Base-by-base conservation (phyloP, 805 yeast genomes). In the Phaffomyces thermotolerans region DNA sequence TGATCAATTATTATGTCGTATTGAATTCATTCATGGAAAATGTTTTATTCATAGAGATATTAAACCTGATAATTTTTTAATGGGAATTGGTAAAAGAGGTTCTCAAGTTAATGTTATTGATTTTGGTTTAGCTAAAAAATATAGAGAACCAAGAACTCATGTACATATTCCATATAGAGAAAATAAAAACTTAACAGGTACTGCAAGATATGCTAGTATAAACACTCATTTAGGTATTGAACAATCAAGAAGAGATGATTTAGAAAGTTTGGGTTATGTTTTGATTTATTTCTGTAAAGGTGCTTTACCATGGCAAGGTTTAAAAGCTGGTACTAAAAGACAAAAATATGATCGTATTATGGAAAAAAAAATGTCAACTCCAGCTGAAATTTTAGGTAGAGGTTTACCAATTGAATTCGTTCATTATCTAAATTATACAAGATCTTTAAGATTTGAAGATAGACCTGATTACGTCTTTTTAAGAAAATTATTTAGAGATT, bases 271-370 rank as follows among this genome's bases (percentile, higher is more conserved):
- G 59, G 98, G 96, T 40, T 91, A 91, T 62, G 97, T 91, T 42
- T 73, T 93, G 56, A 86, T 91, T 55, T 91, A 91, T 67, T 93
- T 91, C 63, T 84, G 95, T 65, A 79, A 95, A 46, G 98, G 99
- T 36, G 84, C 95, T 15, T 77, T 91, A 57, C 99, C 99, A 43
- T 91, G 99, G 99, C 99, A 91, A 68, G 99, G 99, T 4, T 76
- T 91, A 58, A 89, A 89, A 67, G 99, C 98, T 34, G 93, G 91
- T 23, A 88, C 96, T 14, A 91, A 91, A 69, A 86, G 95, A 69
- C 97, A 91, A 65, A 91, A 93, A 67, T 91, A 91, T 66, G 97
- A 91, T 68, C 78, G 96, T 49, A 93, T 91, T 56, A 81, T 91
- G 81, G 97, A 91, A 63, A 87, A 86, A 72, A 91, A 91, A 66